Conservation (phyloP, 1,284 basidiomycete species). For the Boletellus sp. region DNA sequence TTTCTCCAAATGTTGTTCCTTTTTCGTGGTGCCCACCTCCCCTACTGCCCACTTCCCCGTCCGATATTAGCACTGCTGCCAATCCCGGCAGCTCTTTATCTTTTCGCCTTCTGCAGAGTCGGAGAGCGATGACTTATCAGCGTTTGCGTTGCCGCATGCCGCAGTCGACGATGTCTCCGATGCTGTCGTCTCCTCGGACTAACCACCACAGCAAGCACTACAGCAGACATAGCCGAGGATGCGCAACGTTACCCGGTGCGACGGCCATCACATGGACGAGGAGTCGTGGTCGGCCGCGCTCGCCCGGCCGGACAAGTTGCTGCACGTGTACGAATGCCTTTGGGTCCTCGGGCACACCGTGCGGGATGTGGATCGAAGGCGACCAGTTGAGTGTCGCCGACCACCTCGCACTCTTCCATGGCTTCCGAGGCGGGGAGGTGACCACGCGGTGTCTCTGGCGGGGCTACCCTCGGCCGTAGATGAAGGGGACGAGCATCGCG, state of each 20-base stretch:
- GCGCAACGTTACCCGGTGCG: constrained; percentile 26
- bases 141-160: constrained; percentile 19
- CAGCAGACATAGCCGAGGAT: neutral
- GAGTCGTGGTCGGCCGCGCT: constrained; percentile 27
- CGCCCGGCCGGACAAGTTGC: constrained; percentile 20
- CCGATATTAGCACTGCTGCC: constrained; percentile 11
- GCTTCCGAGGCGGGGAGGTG: constrained; percentile 29
- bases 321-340: constrained; percentile 33
- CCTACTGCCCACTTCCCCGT: neutral
- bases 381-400: constrained; percentile 34
- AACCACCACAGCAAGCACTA: neutral
- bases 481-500: constrained; percentile 35
- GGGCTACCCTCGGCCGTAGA: constrained; percentile 26
- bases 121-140: constrained; percentile 22
- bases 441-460: constrained; percentile 31
- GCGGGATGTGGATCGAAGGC: constrained; percentile 34
- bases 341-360: constrained; percentile 26
- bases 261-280: constrained; percentile 28
- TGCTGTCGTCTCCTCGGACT: neutral
- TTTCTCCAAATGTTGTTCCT: constrained; percentile 15
- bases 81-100: neutral
- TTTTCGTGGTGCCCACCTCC: constrained; percentile 19
- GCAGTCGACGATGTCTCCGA: constrained; percentile 19
- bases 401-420: constrained; percentile 31
- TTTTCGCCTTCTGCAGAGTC: constrained; percentile 27